These are phyloP conservation scores for Hypoxylon trugodes DNA, from an alignment of 495 filamentous ascomycete genomes.

Conservation along the genomic window DNA sequence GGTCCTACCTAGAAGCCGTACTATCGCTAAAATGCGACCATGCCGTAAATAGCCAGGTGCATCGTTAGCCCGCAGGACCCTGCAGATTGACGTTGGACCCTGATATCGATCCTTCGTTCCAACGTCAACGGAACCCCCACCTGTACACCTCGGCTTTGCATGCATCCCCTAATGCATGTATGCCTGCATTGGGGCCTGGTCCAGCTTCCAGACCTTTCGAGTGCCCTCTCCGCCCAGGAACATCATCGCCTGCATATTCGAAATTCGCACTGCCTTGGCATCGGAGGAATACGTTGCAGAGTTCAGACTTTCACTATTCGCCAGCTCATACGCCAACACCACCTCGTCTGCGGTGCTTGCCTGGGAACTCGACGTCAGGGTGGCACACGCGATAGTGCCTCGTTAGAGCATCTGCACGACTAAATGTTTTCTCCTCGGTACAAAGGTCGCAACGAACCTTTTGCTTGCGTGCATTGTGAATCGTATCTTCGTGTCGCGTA, in stretches of 20 bases:
- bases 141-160: slow-evolving; percentile 29
- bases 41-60: slow-evolving; percentile 38
- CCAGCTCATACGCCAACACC: slow-evolving; percentile 40
- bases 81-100: slow-evolving; percentile 49
- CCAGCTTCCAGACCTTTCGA: slow-evolving; percentile 31
- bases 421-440: slow-evolving; percentile 98
- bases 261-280: slow-evolving; percentile 15
- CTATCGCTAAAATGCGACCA: slow-evolving; percentile 23
- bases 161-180: neutral
- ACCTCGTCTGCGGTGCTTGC: slow-evolving; percentile 63
- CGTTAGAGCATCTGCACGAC: slow-evolving; percentile 88
- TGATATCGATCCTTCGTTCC: slow-evolving; percentile 32
- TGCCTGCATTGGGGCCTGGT: slow-evolving; percentile 29
- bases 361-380: slow-evolving; percentile 81
- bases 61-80: slow-evolving; percentile 41
- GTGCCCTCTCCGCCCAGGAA: slow-evolving; percentile 14
- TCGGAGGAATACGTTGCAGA: slow-evolving; percentile 7
- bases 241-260: slow-evolving; percentile 6
- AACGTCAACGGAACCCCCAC: slow-evolving; percentile 33
- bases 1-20: slow-evolving; percentile 16
- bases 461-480: slow-evolving; percentile 92
- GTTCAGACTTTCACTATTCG: slow-evolving; percentile 7
- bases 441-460: slow-evolving; percentile 96
- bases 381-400: slow-evolving; percentile 92
- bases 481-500: slow-evolving; percentile 96